Evolutionary conservation across 2,329 filamentous ascomycete genomes (phyloP).

Genomic region (Trichophaea hybrida): DNA sequence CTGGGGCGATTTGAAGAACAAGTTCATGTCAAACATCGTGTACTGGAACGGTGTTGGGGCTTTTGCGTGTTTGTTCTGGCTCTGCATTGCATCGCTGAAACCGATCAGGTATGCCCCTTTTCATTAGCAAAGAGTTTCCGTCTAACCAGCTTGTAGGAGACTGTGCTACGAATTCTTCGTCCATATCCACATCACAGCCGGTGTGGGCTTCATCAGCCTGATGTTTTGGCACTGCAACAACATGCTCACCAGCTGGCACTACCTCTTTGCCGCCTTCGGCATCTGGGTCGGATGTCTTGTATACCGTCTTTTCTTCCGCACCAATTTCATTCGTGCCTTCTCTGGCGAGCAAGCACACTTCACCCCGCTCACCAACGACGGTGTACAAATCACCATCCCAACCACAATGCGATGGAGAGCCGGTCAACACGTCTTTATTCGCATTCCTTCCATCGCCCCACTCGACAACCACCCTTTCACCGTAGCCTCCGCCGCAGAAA

Average conservation of each 20-base stretch:
- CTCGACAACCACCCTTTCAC: constrained; percentile 95
- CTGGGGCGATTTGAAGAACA: constrained; percentile 54
- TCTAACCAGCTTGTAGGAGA: constrained; percentile 5
- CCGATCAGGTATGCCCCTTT: constrained; percentile 50
- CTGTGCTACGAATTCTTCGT: constrained; percentile 66
- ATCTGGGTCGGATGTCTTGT: constrained; percentile 67
- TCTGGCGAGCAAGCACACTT: constrained; percentile 87
- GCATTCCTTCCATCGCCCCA: constrained; percentile 81
- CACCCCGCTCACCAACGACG: constrained; percentile 77
- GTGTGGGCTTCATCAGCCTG: constrained; percentile 64
- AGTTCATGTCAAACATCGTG: constrained; percentile 51
- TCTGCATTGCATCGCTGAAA: constrained; percentile 73
- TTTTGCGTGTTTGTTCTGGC: constrained; percentile 63
- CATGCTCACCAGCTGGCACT: constrained; percentile 69
- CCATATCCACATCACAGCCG: constrained; percentile 64
- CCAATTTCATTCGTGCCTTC: constrained; percentile 46
- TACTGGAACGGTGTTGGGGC: constrained; percentile 80
- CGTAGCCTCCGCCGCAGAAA: constrained; percentile 48
- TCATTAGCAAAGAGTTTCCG: background rate
- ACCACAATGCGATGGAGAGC: constrained; percentile 87
- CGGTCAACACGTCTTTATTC: constrained; percentile 85
- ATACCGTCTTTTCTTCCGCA: constrained; percentile 55
- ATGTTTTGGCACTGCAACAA: constrained; percentile 96
- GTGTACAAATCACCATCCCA: constrained; percentile 89
- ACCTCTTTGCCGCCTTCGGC: constrained; percentile 64